Conservation (phyloP, 441 rosid genomes). For the Eugenia klotzschiana region DNA sequence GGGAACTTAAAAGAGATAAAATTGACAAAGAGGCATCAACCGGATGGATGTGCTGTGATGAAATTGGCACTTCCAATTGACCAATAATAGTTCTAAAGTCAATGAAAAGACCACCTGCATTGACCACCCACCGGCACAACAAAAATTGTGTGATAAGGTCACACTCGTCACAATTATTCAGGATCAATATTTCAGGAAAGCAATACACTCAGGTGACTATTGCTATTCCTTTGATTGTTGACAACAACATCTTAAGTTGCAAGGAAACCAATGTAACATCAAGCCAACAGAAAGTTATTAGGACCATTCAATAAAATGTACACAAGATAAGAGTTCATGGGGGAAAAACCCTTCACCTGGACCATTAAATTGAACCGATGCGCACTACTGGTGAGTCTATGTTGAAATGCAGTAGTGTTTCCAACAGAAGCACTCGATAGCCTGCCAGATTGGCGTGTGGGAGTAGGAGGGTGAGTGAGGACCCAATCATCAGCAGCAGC, state of each 20-base stretch:
- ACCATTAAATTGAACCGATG: constrained; percentile 97
- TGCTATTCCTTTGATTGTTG: background rate
- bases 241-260: background rate
- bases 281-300: background rate
- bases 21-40: background rate
- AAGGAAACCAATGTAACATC: background rate
- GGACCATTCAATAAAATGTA: background rate
- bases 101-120: background rate
- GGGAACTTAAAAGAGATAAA: background rate
- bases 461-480: constrained; percentile 50
- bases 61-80: background rate
- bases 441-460: constrained; percentile 60
- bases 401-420: constrained; percentile 46
- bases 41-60: background rate
- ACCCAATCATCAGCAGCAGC: constrained; percentile 99
- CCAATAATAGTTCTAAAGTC: background rate
- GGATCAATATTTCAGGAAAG: background rate
- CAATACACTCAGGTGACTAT: background rate
- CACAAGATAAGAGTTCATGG: background rate
- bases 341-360: constrained; percentile 48
- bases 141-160: background rate
- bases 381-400: constrained; percentile 88
- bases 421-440: constrained; percentile 34
- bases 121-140: background rate
- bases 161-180: background rate